Evolutionary conservation across 2,329 filamentous ascomycete species (phyloP).

Genomic region (Exophiala dermatitidis): DNA sequence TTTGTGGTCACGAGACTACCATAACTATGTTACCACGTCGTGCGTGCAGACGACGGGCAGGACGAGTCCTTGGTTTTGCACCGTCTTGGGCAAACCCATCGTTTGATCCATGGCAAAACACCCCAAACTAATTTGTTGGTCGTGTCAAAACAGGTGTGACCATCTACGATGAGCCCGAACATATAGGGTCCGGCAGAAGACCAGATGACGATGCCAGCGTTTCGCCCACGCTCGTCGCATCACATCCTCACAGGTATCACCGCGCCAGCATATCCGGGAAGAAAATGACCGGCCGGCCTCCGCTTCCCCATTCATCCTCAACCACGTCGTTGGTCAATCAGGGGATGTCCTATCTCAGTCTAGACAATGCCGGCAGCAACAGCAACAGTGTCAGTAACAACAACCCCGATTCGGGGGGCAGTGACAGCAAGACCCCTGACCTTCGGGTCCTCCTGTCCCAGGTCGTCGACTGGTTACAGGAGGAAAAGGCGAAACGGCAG

Average conservation of each 20-base stretch:
- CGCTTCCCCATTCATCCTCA: constrained; percentile 10
- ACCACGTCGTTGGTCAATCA: constrained; percentile 15
- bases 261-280: constrained; percentile 27
- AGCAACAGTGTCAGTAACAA: neutral
- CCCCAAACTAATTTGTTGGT: neutral
- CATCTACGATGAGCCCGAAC: constrained; percentile 28
- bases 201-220: constrained; percentile 10
- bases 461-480: constrained; percentile 74
- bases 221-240: constrained; percentile 19
- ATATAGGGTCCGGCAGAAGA: constrained; percentile 18
- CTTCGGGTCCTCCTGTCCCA: constrained; percentile 54
- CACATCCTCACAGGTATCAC: constrained; percentile 18
- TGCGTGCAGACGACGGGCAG: too few species aligned
- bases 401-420: constrained; percentile 5
- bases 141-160: constrained; percentile 23
- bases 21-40: too few species aligned
- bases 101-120: neutral
- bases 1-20: too few species aligned
- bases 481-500: constrained; percentile 64
- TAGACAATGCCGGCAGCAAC: constrained; percentile 4
- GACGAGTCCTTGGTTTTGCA: neutral
- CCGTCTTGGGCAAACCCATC: neutral
- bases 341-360: constrained; percentile 21
- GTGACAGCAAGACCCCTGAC: constrained; percentile 20
- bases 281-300: constrained; percentile 26